phyloP scores from a whole-genome alignment of 257 asterid species.

The Solanum phureja region DNA sequence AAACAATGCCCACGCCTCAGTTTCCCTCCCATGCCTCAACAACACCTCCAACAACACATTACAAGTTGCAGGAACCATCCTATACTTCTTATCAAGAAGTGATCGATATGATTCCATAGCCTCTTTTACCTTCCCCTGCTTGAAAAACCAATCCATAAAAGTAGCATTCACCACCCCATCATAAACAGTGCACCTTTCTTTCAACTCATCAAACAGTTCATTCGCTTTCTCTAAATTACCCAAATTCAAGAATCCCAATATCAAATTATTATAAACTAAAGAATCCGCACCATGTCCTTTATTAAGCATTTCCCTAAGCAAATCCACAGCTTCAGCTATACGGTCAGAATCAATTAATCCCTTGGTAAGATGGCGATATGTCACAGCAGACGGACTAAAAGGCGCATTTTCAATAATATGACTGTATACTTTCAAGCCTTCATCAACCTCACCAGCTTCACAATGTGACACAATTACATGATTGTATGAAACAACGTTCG shows the following conservation, averaged over 20 bases:
- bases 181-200: conserved; percentile 69
- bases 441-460: conserved; percentile 62
- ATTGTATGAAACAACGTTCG: conserved; percentile 70
- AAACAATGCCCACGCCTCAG: conserved; percentile 76
- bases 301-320: conserved; percentile 69
- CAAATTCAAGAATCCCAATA: conserved; percentile 59
- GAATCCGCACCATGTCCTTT: conserved; percentile 94
- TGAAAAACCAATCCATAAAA: conserved; percentile 86
- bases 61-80: conserved; percentile 72
- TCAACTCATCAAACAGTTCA: conserved; percentile 73
- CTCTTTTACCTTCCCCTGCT: conserved; percentile 64
- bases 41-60: conserved; percentile 67
- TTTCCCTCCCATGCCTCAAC: conserved; percentile 61
- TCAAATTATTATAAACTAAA: conserved; percentile 69
- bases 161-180: conserved; percentile 86
- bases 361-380: conserved; percentile 74
- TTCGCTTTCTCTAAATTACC: conserved; percentile 67
- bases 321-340: conserved; percentile 46
- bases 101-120: conserved; percentile 79
- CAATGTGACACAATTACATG: conserved; percentile 56
- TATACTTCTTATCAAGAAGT: conserved; percentile 42
- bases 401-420: conserved; percentile 55
- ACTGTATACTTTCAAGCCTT: conserved; percentile 43
- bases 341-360: conserved; percentile 59
- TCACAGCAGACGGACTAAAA: conserved; percentile 60